These are phyloP conservation scores for Picochlorum sp. DNA, from an alignment of 139 green algal genomes.

Conservation along the genomic window DNA sequence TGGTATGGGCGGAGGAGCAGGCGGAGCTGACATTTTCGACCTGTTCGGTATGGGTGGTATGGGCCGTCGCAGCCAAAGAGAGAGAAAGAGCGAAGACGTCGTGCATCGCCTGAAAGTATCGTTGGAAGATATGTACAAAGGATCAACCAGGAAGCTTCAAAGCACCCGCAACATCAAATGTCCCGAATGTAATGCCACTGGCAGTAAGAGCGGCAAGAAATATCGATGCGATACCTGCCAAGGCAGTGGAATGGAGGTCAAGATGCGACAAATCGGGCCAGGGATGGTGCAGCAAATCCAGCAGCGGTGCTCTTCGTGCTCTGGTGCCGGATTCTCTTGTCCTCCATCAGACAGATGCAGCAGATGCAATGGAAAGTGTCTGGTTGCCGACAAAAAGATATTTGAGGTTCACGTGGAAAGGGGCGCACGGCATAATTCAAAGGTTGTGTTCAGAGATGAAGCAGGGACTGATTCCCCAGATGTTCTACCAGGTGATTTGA, in stretches of 20 bases:
- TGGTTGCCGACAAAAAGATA: constrained; percentile 85
- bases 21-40: constrained; percentile 92
- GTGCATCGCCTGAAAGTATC: constrained; percentile 83
- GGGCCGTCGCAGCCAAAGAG: constrained; percentile 29
- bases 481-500: constrained; percentile 86
- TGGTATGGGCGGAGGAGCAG: constrained; percentile 56
- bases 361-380: constrained; percentile 64
- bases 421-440: constrained; percentile 75
- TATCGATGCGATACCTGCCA: constrained; percentile 76
- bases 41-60: constrained; percentile 71
- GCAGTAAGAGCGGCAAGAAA: constrained; percentile 79
- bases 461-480: constrained; percentile 77
- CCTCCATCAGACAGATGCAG: constrained; percentile 69
- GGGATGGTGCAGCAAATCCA: constrained; percentile 99
- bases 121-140: constrained; percentile 89
- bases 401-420: constrained; percentile 95
- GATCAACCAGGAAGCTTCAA: constrained; percentile 76
- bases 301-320: constrained; percentile 73
- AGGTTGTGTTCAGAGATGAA: constrained; percentile 89
- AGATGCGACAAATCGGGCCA: constrained; percentile 84
- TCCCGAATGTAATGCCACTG: constrained; percentile 71
- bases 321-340: constrained; percentile 58
- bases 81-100: constrained; percentile 88
- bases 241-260: constrained; percentile 79
- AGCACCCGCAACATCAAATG: constrained; percentile 88